phyloP scores from a whole-genome alignment of 345 rosid genomes.

The Syzygium oleosum region DNA sequence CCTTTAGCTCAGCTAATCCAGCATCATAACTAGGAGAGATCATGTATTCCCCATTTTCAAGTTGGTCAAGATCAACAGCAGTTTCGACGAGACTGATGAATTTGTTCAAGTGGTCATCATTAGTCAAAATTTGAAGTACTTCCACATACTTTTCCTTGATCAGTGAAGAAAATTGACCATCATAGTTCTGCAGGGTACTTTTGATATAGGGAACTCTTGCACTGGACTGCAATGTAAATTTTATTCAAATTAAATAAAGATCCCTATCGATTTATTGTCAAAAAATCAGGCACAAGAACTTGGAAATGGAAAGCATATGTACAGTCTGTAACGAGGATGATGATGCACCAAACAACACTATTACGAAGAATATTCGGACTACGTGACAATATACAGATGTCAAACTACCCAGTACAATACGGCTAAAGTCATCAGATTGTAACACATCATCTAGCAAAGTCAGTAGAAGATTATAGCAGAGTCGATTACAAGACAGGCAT shows the following conservation, averaged over 20 bases:
- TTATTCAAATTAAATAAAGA: not conserved
- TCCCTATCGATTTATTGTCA: not conserved
- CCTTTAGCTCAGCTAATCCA: conserved; percentile 59
- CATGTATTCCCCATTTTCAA: conserved; percentile 94
- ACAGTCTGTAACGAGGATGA: not conserved
- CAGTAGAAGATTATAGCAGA: not conserved
- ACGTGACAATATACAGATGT: not conserved
- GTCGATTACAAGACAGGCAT: not conserved
- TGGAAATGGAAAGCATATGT: not conserved
- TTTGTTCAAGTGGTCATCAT: conserved; percentile 67
- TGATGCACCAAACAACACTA: not conserved
- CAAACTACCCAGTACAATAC: not conserved
- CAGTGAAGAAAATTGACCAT: conserved; percentile 57
- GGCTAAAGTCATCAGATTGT: not conserved
- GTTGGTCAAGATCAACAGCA: conserved; percentile 89
- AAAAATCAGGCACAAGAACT: not conserved
- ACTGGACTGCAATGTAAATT: conserved; percentile 55
- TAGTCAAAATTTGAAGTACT: conserved; percentile 41
- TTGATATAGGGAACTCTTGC: conserved; percentile 77
- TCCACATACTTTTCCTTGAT: conserved; percentile 60
- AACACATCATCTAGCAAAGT: not conserved
- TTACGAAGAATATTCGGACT: not conserved
- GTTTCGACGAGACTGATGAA: conserved; percentile 83
- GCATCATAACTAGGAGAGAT: conserved; percentile 81
- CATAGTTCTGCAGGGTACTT: conserved; percentile 57